A percentile compares a stretch with the other conserved stretches of the same genome.
phyloP scores from a whole-genome alignment of 345 rosid species.

The Arabidopsis suecica region DNA sequence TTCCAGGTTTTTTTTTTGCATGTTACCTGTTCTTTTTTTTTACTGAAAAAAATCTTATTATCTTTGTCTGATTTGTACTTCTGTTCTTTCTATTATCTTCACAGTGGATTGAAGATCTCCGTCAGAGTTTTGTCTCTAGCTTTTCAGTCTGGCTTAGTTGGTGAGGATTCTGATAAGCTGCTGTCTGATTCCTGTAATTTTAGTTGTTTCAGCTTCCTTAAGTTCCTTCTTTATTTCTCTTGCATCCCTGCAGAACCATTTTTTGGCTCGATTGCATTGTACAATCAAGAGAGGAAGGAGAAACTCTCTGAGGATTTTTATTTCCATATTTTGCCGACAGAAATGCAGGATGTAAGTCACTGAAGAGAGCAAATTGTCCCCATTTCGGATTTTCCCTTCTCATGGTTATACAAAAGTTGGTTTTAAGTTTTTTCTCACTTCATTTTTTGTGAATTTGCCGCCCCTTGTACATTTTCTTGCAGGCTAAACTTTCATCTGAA shows the following conservation, averaged over 20 bases:
- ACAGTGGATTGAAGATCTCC: conserved; percentile 95
- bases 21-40: not conserved
- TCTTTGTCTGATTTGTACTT: conserved; percentile 9
- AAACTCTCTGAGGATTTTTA: conserved; percentile 90
- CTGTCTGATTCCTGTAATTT: conserved; percentile 30
- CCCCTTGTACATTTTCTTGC: conserved; percentile 37
- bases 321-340: conserved; percentile 72
- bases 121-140: conserved; percentile 86
- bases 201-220: conserved; percentile 20
- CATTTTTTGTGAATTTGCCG: conserved; percentile 4
- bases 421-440: conserved; percentile 8
- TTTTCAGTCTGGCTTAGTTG: conserved; percentile 89
- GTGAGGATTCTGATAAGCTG: conserved; percentile 53
- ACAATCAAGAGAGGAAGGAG: conserved; percentile 95
- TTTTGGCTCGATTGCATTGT: conserved; percentile 85
- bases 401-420: conserved; percentile 2
- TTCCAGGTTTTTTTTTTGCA: conserved; percentile 59
- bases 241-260: conserved; percentile 78
- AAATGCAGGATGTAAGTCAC: conserved; percentile 80
- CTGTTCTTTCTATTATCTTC: conserved; percentile 25
- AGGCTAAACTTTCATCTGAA: conserved; percentile 69
- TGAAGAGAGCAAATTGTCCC: not conserved
- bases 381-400: conserved; percentile 10
- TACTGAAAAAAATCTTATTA: not conserved
- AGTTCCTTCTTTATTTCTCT: conserved; percentile 44